These are phyloP conservation scores for Penicillium crustosum DNA, from an alignment of 2,329 filamentous ascomycete species.

Conservation along the genomic window DNA sequence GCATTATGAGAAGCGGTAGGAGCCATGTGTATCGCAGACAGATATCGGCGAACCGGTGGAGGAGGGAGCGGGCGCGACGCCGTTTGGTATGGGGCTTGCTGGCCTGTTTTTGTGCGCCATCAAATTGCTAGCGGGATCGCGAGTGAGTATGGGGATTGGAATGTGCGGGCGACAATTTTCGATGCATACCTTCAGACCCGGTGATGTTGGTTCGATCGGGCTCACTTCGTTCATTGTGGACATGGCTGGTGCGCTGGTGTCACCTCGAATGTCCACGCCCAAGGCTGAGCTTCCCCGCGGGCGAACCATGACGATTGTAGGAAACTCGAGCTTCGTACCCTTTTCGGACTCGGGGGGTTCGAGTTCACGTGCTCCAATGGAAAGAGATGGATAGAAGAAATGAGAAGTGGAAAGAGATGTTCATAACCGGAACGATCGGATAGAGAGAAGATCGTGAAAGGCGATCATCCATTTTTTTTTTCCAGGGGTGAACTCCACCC, in stretches of 20 bases:
- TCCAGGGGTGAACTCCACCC: constrained; percentile 5
- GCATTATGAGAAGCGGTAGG: constrained; percentile 67
- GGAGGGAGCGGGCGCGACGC: constrained; percentile 44
- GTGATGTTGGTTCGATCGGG: constrained; percentile 31
- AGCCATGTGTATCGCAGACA: constrained; percentile 60
- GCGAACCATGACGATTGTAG: constrained; percentile 35
- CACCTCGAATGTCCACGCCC: constrained; percentile 49
- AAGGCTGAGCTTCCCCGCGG: constrained; percentile 46
- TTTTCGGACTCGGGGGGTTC: neutral
- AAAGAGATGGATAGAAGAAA: neutral
- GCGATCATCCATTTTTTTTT: constrained; percentile 6
- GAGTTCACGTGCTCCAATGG: constrained; percentile 4
- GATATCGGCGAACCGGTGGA: constrained; percentile 45
- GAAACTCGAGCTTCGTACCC: neutral
- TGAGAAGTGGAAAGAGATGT: neutral
- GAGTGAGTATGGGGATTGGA: neutral
- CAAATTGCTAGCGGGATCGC: constrained; percentile 18
- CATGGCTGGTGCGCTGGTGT: constrained; percentile 48
- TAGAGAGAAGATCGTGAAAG: constrained; percentile 2
- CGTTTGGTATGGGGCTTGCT: constrained; percentile 44
- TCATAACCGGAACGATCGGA: constrained; percentile 5
- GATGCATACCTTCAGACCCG: constrained; percentile 33
- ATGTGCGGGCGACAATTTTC: constrained; percentile 12
- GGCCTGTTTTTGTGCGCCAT: constrained; percentile 30
- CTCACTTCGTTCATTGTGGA: constrained; percentile 45